Percentiles rank a stretch among this genome's conserved stretches.
phyloP scores from a whole-genome alignment of 2,329 filamentous ascomycete species.

The Samsoniella hepiali region DNA sequence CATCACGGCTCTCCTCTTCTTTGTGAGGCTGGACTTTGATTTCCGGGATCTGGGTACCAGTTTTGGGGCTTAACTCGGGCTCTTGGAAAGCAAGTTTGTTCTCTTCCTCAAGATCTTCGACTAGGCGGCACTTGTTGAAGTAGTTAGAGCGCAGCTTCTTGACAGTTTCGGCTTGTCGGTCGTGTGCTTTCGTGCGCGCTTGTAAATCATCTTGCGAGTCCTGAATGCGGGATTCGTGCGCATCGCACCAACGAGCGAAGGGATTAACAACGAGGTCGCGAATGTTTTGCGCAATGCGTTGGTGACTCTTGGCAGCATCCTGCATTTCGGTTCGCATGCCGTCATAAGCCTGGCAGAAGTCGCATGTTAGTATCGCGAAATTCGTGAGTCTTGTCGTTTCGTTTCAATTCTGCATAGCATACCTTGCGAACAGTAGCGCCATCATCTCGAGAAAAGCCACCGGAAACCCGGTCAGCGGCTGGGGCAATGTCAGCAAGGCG shows the following conservation, averaged over 20 bases:
- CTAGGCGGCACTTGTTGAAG: slow-evolving; percentile 96
- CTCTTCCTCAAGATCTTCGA: slow-evolving; percentile 96
- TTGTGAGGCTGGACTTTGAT: slow-evolving; percentile 79
- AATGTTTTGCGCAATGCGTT: slow-evolving; percentile 94
- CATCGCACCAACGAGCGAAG: slow-evolving; percentile 93
- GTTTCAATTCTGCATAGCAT: slow-evolving; percentile 25
- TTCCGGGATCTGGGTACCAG: slow-evolving; percentile 63
- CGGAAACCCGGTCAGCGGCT: slow-evolving; percentile 74
- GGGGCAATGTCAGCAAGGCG: slow-evolving; percentile 78
- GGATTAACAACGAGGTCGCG: slow-evolving; percentile 92
- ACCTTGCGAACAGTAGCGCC: slow-evolving; percentile 96
- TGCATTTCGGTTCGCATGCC: slow-evolving; percentile 91
- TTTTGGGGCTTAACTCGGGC: slow-evolving; percentile 66
- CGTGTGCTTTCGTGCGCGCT: slow-evolving; percentile 83
- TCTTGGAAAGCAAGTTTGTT: slow-evolving; percentile 97
- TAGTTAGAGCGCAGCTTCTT: slow-evolving; percentile 94
- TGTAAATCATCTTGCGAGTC: slow-evolving; percentile 95
- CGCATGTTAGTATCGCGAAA: slow-evolving; percentile 21
- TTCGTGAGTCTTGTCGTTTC: not conserved
- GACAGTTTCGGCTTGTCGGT: slow-evolving; percentile 83
- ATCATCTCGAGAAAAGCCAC: slow-evolving; percentile 87
- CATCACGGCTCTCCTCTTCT: slow-evolving; percentile 61
- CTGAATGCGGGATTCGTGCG: slow-evolving; percentile 85
- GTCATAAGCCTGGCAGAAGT: slow-evolving; percentile 71
- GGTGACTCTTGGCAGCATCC: slow-evolving; percentile 83